These are phyloP conservation scores for Cystofilobasidium bisporidii DNA, from an alignment of 768 basidiomycete species.

Conservation along the genomic window DNA sequence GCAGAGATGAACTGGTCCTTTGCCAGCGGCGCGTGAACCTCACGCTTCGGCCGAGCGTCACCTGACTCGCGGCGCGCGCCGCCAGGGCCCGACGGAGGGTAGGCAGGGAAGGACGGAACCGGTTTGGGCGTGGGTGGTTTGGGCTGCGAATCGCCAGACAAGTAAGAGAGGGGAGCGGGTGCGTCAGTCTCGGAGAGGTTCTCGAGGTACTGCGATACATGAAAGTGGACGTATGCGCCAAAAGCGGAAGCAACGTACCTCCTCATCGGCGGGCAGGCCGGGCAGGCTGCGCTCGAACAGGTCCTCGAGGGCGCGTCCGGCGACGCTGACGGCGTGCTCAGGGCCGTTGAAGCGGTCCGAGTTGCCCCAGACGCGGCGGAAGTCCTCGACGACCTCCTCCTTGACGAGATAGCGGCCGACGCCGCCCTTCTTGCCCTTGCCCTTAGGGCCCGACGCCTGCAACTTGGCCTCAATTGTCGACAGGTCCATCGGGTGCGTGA, in stretches of 20 bases:
- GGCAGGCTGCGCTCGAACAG: slow-evolving; percentile 81
- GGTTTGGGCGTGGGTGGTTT: slow-evolving; percentile 35
- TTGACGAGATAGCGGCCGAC: slow-evolving; percentile 52
- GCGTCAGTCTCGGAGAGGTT: too few species aligned
- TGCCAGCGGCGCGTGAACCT: slow-evolving; percentile 89
- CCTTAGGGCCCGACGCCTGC: slow-evolving; percentile 53
- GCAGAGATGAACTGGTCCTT: slow-evolving; percentile 67
- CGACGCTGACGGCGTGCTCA: slow-evolving; percentile 65
- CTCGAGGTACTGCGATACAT: too few species aligned
- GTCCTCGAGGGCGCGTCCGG: slow-evolving; percentile 71
- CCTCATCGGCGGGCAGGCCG: slow-evolving; percentile 64
- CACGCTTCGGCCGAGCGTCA: slow-evolving; percentile 74
- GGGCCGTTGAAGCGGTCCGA: slow-evolving; percentile 86
- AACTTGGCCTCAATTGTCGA: slow-evolving; percentile 85
- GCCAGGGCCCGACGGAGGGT: slow-evolving; percentile 48
- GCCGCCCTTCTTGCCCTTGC: slow-evolving; percentile 48
- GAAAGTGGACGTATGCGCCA: too few species aligned
- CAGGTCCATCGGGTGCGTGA: slow-evolving; percentile 90
- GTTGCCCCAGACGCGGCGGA: slow-evolving; percentile 80
- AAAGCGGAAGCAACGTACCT: slow-evolving; percentile 49
- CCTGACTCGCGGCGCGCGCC: slow-evolving; percentile 61
- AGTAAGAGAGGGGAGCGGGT: too few species aligned
- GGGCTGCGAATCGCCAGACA: slow-evolving; percentile 39
- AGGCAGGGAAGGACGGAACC: slow-evolving; percentile 41
- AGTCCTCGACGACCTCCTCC: slow-evolving; percentile 74